phyloP scores from a whole-genome alignment of 345 rosid genomes.

The Ceriops decandra region DNA sequence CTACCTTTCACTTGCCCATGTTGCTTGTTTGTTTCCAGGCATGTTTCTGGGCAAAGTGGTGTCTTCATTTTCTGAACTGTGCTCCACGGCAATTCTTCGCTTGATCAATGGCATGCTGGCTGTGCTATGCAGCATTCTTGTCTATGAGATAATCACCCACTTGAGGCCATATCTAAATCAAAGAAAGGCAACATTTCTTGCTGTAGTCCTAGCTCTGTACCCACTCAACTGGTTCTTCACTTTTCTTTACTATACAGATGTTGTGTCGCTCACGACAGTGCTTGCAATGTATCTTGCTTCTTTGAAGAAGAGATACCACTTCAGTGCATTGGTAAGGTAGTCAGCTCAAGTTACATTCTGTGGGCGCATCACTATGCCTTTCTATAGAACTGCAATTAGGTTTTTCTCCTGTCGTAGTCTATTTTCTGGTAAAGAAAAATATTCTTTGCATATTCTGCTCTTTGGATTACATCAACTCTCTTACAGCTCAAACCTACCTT shows the following conservation, averaged over 20 bases:
- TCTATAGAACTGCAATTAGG: not conserved
- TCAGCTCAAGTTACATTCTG: constrained; percentile 14
- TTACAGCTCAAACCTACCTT: not conserved
- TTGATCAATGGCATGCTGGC: constrained; percentile 64
- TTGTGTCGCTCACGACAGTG: constrained; percentile 74
- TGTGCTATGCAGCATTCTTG: constrained; percentile 61
- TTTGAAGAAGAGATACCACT: constrained; percentile 60
- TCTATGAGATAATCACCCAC: constrained; percentile 57
- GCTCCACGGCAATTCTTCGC: constrained; percentile 63
- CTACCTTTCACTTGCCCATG: constrained; percentile 75
- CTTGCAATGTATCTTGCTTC: constrained; percentile 87
- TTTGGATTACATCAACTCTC: not conserved
- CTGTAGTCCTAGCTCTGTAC: constrained; percentile 60
- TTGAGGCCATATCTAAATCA: constrained; percentile 57
- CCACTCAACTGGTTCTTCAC: constrained; percentile 96
- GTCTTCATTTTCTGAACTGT: constrained; percentile 45
- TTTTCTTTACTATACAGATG: constrained; percentile 93
- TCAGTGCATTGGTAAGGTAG: constrained; percentile 71
- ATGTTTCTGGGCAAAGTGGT: constrained; percentile 30
- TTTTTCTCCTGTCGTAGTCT: not conserved
- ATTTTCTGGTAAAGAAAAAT: not conserved
- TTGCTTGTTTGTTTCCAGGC: constrained; percentile 71
- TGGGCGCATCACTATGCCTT: not conserved
- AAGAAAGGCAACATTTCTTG: constrained; percentile 50
- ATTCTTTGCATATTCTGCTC: not conserved